phyloP scores from a whole-genome alignment of 345 rosid genomes.

The Geranium brycei region DNA sequence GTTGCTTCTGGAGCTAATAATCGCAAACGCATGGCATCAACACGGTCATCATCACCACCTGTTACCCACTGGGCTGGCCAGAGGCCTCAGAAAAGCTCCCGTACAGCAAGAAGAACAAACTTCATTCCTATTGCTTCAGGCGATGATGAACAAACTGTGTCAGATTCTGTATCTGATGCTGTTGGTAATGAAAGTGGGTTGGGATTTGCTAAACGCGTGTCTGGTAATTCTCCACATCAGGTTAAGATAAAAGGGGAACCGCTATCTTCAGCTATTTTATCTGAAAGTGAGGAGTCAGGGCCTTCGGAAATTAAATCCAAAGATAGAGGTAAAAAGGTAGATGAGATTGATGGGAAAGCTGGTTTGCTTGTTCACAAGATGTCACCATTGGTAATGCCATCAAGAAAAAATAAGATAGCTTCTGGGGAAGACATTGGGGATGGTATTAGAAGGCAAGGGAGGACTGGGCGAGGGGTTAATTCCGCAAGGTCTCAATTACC shows the following conservation, averaged over 20 bases:
- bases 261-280: constrained; percentile 52
- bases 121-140: constrained; percentile 58
- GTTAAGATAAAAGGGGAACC: constrained; percentile 61
- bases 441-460: constrained; percentile 77
- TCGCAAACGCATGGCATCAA: constrained; percentile 56
- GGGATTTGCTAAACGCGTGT: constrained; percentile 51
- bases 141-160: constrained; percentile 48
- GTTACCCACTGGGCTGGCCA: constrained; percentile 68
- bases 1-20: constrained; percentile 48
- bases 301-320: constrained; percentile 61
- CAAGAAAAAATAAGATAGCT: constrained; percentile 65
- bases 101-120: constrained; percentile 77
- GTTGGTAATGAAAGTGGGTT: constrained; percentile 48
- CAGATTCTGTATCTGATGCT: constrained; percentile 55
- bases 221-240: constrained; percentile 65
- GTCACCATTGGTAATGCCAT: constrained; percentile 38
- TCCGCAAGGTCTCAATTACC: constrained; percentile 58
- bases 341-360: constrained; percentile 67
- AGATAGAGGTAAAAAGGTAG: constrained; percentile 54
- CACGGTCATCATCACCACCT: constrained; percentile 72
- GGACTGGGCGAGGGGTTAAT: constrained; percentile 56
- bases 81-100: constrained; percentile 76
- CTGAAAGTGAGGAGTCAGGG: constrained; percentile 91
- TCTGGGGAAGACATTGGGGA: constrained; percentile 60
- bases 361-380: constrained; percentile 53